phyloP scores from a whole-genome alignment of 2,329 filamentous ascomycete genomes.

The Alternaria sp. region DNA sequence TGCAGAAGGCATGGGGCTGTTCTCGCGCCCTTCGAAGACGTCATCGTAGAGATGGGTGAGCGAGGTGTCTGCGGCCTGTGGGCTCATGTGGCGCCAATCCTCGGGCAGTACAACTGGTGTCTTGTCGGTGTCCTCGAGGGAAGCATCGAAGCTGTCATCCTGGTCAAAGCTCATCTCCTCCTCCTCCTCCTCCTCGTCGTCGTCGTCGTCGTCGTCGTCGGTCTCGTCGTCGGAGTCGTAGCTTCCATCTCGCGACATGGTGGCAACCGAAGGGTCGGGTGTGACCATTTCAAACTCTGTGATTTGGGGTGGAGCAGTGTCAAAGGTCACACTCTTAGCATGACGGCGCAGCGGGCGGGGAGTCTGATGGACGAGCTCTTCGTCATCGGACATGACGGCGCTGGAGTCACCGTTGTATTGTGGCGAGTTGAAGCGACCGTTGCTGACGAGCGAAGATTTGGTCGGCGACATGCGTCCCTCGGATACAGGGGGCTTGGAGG shows the following conservation, averaged over 20 bases:
- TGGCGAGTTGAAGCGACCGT: conserved; percentile 62
- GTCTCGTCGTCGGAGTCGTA: conserved; percentile 81
- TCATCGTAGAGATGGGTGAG: conserved; percentile 67
- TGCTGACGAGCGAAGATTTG: conserved; percentile 85
- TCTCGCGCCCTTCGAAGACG: conserved; percentile 69
- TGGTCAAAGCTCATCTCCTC: conserved; percentile 72
- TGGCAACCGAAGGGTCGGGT: conserved; percentile 89
- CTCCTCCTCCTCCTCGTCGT: conserved; percentile 66
- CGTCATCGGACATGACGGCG: conserved; percentile 50
- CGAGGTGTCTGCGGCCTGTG: conserved; percentile 65
- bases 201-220: conserved; percentile 67
- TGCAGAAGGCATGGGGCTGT: conserved; percentile 71
- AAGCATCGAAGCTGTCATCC: conserved; percentile 95
- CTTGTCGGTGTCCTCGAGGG: conserved; percentile 93
- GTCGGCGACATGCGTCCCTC: conserved; percentile 73
- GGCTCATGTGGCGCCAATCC: conserved; percentile 87
- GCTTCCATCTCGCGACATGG: conserved; percentile 89
- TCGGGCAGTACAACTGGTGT: conserved; percentile 97
- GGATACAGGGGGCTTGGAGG: conserved; percentile 33
- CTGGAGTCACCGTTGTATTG: conserved; percentile 50
- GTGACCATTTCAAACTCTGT: conserved; percentile 99
- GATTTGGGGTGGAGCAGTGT: conserved; percentile 88
- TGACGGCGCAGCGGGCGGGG: conserved; percentile 79
- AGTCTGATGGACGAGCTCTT: conserved; percentile 66
- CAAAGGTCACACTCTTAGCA: conserved; percentile 96